Conservation (phyloP, 495 filamentous ascomycete species). For the Hyaloscypha hepaticicola region DNA sequence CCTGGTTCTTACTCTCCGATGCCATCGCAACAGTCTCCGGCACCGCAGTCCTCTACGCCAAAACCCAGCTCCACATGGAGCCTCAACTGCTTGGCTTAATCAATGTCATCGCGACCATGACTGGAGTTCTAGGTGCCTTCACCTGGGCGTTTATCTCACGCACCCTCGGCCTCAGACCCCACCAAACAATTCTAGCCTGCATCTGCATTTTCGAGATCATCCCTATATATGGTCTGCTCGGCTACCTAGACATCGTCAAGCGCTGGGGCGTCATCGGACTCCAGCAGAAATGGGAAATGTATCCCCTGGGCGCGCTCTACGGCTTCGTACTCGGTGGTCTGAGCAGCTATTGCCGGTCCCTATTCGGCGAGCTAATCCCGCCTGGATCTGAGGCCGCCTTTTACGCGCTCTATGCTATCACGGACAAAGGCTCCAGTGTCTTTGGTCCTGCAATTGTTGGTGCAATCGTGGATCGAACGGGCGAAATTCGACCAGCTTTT, state of each 20-base stretch:
- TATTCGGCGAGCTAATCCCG: constrained; percentile 90
- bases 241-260: constrained; percentile 81
- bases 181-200: constrained; percentile 87
- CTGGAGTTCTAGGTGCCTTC: constrained; percentile 84
- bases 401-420: constrained; percentile 95
- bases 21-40: constrained; percentile 93
- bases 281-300: constrained; percentile 96
- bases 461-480: constrained; percentile 82
- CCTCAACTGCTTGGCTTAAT: constrained; percentile 88
- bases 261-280: constrained; percentile 76
- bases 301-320: constrained; percentile 84
- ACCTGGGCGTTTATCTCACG: constrained; percentile 79
- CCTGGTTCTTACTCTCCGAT: constrained; percentile 94
- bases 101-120: constrained; percentile 82
- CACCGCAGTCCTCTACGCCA: constrained; percentile 92
- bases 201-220: constrained; percentile 90
- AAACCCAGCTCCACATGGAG: constrained; percentile 88
- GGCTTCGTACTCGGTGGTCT: constrained; percentile 91
- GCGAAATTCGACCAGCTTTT: constrained; percentile 90
- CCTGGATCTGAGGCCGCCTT: constrained; percentile 94
- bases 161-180: constrained; percentile 61
- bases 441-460: constrained; percentile 96
- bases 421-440: constrained; percentile 92
- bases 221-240: constrained; percentile 85
- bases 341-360: constrained; percentile 88